Conservation (phyloP, 2,329 filamentous ascomycete genomes). For the Aspergillus novofumigatus region DNA sequence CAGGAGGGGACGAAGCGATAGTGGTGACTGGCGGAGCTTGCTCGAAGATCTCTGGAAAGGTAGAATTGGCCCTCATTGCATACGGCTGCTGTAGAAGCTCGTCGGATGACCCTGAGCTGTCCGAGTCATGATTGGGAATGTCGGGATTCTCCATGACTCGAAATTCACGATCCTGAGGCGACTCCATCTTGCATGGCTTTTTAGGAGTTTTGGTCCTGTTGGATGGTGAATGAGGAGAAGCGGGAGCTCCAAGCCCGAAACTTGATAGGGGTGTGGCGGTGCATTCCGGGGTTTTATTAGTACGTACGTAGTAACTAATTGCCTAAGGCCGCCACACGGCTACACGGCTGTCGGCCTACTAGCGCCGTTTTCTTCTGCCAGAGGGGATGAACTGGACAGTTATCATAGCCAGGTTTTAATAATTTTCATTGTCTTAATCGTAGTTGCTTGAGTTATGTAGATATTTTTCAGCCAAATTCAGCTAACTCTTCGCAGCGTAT, state of each 20-base stretch:
- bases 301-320: too few relatives aligned
- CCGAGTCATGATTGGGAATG: slow-evolving; percentile 37
- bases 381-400: neutral
- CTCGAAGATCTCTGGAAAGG: slow-evolving; percentile 30
- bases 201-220: slow-evolving; percentile 10
- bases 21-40: slow-evolving; percentile 27
- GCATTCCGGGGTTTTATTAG: slow-evolving; percentile 5
- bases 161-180: slow-evolving; percentile 17
- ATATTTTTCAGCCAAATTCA: too few relatives aligned
- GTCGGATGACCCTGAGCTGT: slow-evolving; percentile 40
- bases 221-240: slow-evolving; percentile 8
- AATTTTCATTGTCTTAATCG: neutral
- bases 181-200: slow-evolving; percentile 13
- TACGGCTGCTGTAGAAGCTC: slow-evolving; percentile 36
- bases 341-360: neutral
- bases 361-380: neutral
- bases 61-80: slow-evolving; percentile 28
- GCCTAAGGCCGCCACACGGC: neutral
- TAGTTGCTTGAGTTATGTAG: neutral
- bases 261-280: slow-evolving; percentile 29
- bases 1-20: slow-evolving; percentile 32
- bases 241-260: slow-evolving; percentile 5
- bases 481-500: too few relatives aligned
- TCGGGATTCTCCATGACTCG: slow-evolving; percentile 43
- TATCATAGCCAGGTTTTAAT: neutral